phyloP scores from a whole-genome alignment of 352 stramenopile species.

The Pythium plurisporium region DNA sequence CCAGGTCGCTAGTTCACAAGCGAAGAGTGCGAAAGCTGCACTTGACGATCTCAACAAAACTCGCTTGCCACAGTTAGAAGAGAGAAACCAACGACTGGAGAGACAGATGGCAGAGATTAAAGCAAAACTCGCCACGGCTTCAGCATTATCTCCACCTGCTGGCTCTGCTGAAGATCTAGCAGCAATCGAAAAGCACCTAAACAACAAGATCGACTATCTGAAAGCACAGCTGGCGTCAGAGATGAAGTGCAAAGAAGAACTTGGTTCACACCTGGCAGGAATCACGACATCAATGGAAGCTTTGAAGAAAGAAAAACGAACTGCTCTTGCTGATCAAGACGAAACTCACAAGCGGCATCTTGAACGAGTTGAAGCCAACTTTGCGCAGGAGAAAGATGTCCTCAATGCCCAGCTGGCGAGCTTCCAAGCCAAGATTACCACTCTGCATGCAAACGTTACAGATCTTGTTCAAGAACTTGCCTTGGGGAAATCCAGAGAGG shows the following conservation, averaged over 20 bases:
- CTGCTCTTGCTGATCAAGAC: conserved; percentile 42
- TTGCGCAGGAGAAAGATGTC: conserved; percentile 53
- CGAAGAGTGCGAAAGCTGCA: conserved; percentile 38
- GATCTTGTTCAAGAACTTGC: conserved; percentile 72
- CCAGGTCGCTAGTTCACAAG: conserved; percentile 45
- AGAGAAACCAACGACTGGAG: conserved; percentile 61
- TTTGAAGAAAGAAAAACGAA: conserved; percentile 63
- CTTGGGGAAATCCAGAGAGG: conserved; percentile 60
- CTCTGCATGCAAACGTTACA: conserved; percentile 67
- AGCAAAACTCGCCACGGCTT: neutral
- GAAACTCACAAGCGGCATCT: conserved; percentile 52
- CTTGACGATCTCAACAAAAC: conserved; percentile 52
- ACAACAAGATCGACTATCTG: conserved; percentile 81
- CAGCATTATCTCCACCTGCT: neutral
- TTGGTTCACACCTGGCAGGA: conserved; percentile 57
- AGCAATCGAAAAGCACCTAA: conserved; percentile 65
- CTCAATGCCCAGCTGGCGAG: conserved; percentile 35
- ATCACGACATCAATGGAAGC: conserved; percentile 61
- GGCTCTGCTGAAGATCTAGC: conserved; percentile 24
- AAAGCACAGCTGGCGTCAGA: conserved; percentile 79
- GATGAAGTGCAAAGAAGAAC: conserved; percentile 84
- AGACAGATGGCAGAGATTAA: conserved; percentile 45
- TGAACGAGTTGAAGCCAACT: conserved; percentile 39
- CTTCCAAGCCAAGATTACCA: conserved; percentile 56
- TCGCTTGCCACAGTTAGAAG: conserved; percentile 47